Percentiles rank a stretch among this genome's conserved stretches.
Conservation (phyloP, 1,284 basidiomycete genomes). For the Ceratobasidium sp. region DNA sequence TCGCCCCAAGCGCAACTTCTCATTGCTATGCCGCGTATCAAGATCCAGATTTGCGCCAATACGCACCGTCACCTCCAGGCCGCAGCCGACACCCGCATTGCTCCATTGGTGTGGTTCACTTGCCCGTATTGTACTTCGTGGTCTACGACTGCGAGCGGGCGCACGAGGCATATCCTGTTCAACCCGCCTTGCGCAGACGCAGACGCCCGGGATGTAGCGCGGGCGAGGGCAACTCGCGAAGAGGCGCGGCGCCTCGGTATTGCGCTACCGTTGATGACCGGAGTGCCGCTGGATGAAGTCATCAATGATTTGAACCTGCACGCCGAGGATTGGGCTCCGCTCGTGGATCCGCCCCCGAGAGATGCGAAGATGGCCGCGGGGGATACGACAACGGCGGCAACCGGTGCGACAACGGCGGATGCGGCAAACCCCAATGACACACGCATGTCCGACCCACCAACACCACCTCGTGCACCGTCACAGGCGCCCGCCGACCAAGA, state of each 20-base stretch:
- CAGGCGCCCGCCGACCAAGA: too few species aligned
- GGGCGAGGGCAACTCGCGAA: not conserved
- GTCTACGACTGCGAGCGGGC: not conserved
- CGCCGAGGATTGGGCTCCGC: not conserved
- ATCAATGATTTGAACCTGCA: not conserved
- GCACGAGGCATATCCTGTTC: not conserved
- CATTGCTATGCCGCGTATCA: constrained; percentile 1
- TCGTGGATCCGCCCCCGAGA: not conserved
- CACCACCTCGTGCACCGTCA: too few species aligned
- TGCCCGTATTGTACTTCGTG: constrained; percentile 5
- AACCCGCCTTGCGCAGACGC: not conserved
- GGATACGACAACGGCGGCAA: too few species aligned
- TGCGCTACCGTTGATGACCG: not conserved
- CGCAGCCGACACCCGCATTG: not conserved
- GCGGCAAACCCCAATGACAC: too few species aligned
- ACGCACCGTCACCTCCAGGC: not conserved
- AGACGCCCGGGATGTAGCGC: not conserved
- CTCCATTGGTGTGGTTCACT: not conserved
- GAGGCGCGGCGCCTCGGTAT: not conserved
- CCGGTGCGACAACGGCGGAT: too few species aligned
- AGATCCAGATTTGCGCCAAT: not conserved
- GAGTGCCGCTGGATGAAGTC: not conserved
- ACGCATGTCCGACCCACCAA: too few species aligned
- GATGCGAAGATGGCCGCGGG: too few species aligned
- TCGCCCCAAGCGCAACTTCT: not conserved